phyloP scores from a whole-genome alignment of 2,329 filamentous ascomycete genomes.

The Apiospora malaysiana region DNA sequence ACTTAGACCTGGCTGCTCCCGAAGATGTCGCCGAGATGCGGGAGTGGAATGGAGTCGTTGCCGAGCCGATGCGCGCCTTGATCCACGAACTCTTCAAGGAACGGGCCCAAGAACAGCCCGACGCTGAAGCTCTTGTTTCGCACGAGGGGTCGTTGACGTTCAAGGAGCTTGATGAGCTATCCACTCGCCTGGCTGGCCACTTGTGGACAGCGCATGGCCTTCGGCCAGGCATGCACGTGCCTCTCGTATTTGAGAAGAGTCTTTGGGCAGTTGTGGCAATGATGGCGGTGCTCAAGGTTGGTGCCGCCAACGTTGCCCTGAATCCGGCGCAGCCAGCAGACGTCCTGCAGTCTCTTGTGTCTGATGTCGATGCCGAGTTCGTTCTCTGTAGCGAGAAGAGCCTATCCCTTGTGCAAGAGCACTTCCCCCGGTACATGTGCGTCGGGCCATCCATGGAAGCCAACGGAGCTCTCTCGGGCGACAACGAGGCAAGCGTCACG shows the following conservation, averaged over 20 bases:
- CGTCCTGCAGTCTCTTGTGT: not conserved
- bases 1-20: slow-evolving; percentile 14
- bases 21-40: slow-evolving; percentile 16
- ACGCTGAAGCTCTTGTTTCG: not conserved
- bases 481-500: not conserved
- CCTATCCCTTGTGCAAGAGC: not conserved
- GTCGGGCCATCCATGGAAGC: not conserved
- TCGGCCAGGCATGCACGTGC: not conserved
- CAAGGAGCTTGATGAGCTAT: not conserved
- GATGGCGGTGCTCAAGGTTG: slow-evolving; percentile 15
- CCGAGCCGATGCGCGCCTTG: not conserved
- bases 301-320: slow-evolving; percentile 18
- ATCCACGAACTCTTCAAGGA: not conserved
- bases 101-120: not conserved
- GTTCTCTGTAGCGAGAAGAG: not conserved
- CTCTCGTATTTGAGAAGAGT: slow-evolving; percentile 19
- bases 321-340: slow-evolving; percentile 1
- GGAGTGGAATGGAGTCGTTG: slow-evolving; percentile 3
- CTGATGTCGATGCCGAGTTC: not conserved
- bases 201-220: not conserved
- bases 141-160: slow-evolving; percentile 13
- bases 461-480: not conserved
- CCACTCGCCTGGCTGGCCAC: not conserved
- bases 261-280: slow-evolving; percentile 18
- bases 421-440: not conserved